Evolutionary conservation across 2,329 filamentous ascomycete genomes (phyloP).

Genomic region (Apiospora aurea): DNA sequence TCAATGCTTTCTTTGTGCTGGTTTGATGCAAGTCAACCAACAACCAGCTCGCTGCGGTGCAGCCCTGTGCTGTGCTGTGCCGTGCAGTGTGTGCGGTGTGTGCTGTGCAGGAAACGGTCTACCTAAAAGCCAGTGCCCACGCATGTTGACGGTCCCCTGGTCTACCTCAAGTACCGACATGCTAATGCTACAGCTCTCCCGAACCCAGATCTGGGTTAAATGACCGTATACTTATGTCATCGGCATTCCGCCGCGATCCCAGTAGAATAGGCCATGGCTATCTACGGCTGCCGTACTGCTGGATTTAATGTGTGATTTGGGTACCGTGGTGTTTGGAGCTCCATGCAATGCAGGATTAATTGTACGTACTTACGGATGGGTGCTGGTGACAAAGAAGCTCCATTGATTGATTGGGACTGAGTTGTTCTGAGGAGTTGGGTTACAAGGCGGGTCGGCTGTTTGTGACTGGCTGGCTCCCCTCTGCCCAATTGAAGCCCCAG

Average conservation of each 20-base stretch:
- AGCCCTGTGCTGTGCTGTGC: too few relatives aligned
- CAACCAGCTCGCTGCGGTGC: neutral
- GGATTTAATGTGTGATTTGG: neutral
- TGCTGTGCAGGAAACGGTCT: neutral
- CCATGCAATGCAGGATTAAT: slow-evolving; percentile 9
- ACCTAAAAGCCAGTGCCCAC: neutral
- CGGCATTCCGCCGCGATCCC: neutral
- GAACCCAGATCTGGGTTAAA: slow-evolving; percentile 10
- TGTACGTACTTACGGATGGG: neutral
- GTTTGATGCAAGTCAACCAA: slow-evolving; percentile 11
- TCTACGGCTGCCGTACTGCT: neutral
- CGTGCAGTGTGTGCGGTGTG: neutral
- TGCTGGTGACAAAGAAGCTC: slow-evolving; percentile 1
- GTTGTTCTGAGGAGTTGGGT: neutral
- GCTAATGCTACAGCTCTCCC: slow-evolving; percentile 4
- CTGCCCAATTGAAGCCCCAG: slow-evolving; percentile 1
- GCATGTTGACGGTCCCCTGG: slow-evolving; percentile 12
- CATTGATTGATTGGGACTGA: slow-evolving; percentile 7
- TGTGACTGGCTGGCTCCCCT: slow-evolving; percentile 1
- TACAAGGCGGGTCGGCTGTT: neutral
- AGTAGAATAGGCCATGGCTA: neutral
- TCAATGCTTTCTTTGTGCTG: slow-evolving; percentile 6
- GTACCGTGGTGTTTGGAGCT: neutral
- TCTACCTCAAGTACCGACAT: slow-evolving; percentile 10
- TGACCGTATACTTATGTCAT: neutral